Base-by-base conservation (phyloP, 2,329 filamentous ascomycete genomes). In the Teratosphaeria zuluensis region DNA sequence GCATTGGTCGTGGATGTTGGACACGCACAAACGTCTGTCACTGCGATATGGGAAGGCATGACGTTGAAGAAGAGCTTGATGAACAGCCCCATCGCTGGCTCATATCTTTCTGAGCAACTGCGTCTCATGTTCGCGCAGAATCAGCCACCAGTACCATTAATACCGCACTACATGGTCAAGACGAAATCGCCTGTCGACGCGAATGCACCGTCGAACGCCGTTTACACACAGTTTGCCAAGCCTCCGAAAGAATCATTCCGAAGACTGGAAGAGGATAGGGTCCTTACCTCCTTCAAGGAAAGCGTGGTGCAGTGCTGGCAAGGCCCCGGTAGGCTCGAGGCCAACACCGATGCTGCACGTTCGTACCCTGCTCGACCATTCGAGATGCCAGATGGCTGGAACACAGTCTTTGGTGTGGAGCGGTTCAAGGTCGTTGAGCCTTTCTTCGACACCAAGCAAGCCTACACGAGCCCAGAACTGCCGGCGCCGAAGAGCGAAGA, bases 271-370 rank as follows among this genome's bases (percentile, higher is more conserved):
- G 92, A 99, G 77, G 94, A 97, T 73, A 89, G 92, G 56, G 87
- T 96, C 51, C 78, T 99, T 59, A 91, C 90, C 42, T 91, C 96
- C 72, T 99, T 95, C 83, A 99, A 99, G 77, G 95, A 99, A 76
- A 95, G 89, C 19, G 90, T 96, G 16, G 91, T 97, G 31, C 91
- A 96, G 75, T 85, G 92, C 14, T 99, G 94, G 92, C 84, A 85
- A 30, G 90, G 90, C 0, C 89, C 89, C 0, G 86, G 86, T 60
- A 82, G 85, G 61, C 84, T 90, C 67, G 71, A 73, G 21, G 75
- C 77, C 4, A 95, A 92, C 71, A 85, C 94, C 70, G 92, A 96
- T 51, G 80, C 84, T 54, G 86, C 86, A 59, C 86, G 83, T 71
- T 80, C 77, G 52, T 84, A 86, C 63, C 89, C 90, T 0, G 89